Percentiles rank a stretch among this genome's conserved stretches.
Evolutionary conservation across 2,329 filamentous ascomycete species (phyloP).

Genomic region (Fusarium ambrosium): DNA sequence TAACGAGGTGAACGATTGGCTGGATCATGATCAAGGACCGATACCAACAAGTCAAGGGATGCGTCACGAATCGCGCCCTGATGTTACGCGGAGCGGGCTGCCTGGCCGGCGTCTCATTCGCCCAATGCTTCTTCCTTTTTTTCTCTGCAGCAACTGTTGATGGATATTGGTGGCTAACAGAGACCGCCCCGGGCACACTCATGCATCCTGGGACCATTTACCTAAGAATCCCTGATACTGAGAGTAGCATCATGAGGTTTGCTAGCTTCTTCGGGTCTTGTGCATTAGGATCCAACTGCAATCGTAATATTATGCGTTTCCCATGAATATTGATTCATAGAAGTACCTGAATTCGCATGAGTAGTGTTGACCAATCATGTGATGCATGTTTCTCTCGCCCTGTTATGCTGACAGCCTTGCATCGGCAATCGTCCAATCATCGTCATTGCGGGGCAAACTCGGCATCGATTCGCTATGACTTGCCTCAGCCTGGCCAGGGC

Average conservation of each 20-base stretch:
- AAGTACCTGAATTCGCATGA: neutral
- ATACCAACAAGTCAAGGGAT: constrained; percentile 44
- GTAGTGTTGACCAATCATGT: neutral
- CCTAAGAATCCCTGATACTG: constrained; percentile 18
- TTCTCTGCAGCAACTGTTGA: constrained; percentile 19
- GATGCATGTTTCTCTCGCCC: neutral
- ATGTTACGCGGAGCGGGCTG: constrained; percentile 29
- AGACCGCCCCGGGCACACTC: constrained; percentile 13
- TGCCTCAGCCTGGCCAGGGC: constrained; percentile 42
- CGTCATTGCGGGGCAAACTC: constrained; percentile 35
- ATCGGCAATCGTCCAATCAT: constrained; percentile 28
- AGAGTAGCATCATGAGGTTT: constrained; percentile 23
- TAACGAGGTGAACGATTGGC: constrained; percentile 32
- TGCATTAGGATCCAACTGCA: neutral
- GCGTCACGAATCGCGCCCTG: constrained; percentile 41
- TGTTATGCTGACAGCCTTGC: constrained; percentile 27
- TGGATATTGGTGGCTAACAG: constrained; percentile 8
- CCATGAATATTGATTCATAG: neutral
- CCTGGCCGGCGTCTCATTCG: constrained; percentile 26
- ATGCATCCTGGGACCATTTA: constrained; percentile 20
- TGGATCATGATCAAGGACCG: constrained; percentile 31
- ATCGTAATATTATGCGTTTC: neutral
- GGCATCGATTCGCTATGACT: constrained; percentile 24
- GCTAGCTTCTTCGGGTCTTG: neutral
- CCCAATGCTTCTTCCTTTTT: constrained; percentile 4